phyloP scores from a whole-genome alignment of 805 yeast genomes.

The Metschnikowia koreensis region DNA sequence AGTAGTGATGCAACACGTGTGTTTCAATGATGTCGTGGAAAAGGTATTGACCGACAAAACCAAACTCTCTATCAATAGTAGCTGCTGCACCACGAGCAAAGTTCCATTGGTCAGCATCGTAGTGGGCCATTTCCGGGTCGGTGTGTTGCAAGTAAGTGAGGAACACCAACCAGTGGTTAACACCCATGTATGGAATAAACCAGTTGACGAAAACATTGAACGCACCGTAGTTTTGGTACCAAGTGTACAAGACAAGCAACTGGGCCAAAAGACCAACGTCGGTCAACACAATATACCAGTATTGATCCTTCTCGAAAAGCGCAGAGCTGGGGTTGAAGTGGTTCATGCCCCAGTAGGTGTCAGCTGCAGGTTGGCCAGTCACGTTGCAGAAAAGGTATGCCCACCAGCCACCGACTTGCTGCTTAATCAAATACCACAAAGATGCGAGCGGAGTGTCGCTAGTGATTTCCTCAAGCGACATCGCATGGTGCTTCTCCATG shows the following conservation, averaged over 20 bases:
- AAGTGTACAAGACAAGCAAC: constrained; percentile 51
- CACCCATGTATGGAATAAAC: constrained; percentile 73
- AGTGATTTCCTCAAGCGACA: constrained; percentile 50
- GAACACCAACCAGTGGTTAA: constrained; percentile 88
- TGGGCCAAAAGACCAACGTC: constrained; percentile 69
- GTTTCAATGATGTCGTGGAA: constrained; percentile 91
- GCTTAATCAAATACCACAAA: constrained; percentile 52
- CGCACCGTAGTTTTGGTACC: constrained; percentile 61
- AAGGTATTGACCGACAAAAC: constrained; percentile 71
- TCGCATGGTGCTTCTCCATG: constrained; percentile 35
- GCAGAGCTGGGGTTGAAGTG: constrained; percentile 77
- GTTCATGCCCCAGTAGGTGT: constrained; percentile 47
- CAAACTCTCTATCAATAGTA: constrained; percentile 81
- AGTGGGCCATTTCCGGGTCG: constrained; percentile 77
- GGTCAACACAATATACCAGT: constrained; percentile 65
- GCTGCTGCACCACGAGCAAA: constrained; percentile 90
- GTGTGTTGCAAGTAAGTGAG: constrained; percentile 85
- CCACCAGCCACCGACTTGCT: constrained; percentile 80
- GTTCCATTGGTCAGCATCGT: constrained; percentile 72
- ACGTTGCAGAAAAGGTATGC: constrained; percentile 65
- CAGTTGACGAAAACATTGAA: constrained; percentile 66
- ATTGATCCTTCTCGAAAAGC: constrained; percentile 69
- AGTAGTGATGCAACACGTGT: constrained; percentile 83
- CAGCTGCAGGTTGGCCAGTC: constrained; percentile 65
- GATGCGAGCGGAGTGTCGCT: constrained; percentile 77